Evolutionary conservation across 495 filamentous ascomycete species (phyloP).

Genomic region (Neurospora sp.): DNA sequence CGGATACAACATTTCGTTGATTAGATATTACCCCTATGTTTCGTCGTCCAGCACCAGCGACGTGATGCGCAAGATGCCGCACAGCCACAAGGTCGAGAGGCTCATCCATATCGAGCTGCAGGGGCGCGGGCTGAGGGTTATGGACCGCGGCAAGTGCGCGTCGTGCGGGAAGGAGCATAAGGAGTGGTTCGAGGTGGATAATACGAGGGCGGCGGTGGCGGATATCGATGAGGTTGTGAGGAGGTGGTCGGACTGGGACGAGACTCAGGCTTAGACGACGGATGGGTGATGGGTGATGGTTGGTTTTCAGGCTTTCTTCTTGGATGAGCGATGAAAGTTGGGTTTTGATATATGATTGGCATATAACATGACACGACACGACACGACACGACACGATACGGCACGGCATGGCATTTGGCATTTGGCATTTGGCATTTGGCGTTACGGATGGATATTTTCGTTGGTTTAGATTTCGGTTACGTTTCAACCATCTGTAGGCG

Average conservation of each 20-base stretch:
- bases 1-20: constrained; percentile 71
- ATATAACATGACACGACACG: neutral
- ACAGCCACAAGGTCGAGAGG: constrained; percentile 80
- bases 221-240: constrained; percentile 76
- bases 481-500: neutral
- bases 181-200: constrained; percentile 94
- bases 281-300: neutral
- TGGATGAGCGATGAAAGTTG: neutral
- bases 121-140: constrained; percentile 53
- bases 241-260: constrained; percentile 78
- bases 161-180: constrained; percentile 80
- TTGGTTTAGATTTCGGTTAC: neutral
- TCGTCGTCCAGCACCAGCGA: constrained; percentile 34
- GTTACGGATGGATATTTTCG: neutral
- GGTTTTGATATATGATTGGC: neutral
- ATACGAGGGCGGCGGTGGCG: constrained; percentile 55
- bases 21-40: constrained; percentile 85
- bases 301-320: neutral
- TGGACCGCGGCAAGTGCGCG: constrained; percentile 46
- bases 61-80: constrained; percentile 61
- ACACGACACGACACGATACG: neutral
- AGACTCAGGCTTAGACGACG: constrained; percentile 13
- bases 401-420: neutral
- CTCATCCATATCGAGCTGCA: constrained; percentile 84
- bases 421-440: neutral